Percentiles rank a stretch among this genome's conserved stretches.
These are phyloP conservation scores for Syzygium oleosum DNA, from an alignment of 345 rosid genomes.

Conservation along the genomic window DNA sequence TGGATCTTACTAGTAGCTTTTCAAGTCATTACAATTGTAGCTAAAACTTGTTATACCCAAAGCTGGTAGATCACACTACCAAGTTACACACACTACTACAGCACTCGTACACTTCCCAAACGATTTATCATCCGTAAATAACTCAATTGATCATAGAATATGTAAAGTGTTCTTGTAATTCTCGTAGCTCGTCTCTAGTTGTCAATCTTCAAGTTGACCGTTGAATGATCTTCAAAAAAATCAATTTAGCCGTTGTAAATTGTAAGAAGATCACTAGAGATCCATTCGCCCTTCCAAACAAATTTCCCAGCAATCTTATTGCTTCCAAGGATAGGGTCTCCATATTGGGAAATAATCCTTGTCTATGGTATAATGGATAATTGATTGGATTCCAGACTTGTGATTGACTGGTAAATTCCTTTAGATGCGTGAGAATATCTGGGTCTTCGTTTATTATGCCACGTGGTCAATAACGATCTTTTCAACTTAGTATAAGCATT, in stretches of 20 bases:
- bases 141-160: neutral
- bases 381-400: neutral
- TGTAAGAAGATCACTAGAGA: neutral
- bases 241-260: neutral
- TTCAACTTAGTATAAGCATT: neutral
- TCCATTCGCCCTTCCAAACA: neutral
- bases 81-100: neutral
- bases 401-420: neutral
- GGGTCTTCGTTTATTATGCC: neutral
- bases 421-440: neutral
- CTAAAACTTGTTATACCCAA: neutral
- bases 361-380: neutral
- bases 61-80: neutral
- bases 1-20: neutral
- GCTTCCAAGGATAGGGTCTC: neutral
- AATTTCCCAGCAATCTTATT: neutral
- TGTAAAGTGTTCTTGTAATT: neutral
- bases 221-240: neutral
- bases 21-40: neutral
- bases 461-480: neutral
- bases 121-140: neutral
- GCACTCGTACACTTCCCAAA: neutral
- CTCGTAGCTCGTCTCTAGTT: too few species aligned
- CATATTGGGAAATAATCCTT: neutral
- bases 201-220: neutral